Evolutionary conservation across 2,329 filamentous ascomycete genomes (phyloP).

Genomic region (Colletotrichum kahawae): DNA sequence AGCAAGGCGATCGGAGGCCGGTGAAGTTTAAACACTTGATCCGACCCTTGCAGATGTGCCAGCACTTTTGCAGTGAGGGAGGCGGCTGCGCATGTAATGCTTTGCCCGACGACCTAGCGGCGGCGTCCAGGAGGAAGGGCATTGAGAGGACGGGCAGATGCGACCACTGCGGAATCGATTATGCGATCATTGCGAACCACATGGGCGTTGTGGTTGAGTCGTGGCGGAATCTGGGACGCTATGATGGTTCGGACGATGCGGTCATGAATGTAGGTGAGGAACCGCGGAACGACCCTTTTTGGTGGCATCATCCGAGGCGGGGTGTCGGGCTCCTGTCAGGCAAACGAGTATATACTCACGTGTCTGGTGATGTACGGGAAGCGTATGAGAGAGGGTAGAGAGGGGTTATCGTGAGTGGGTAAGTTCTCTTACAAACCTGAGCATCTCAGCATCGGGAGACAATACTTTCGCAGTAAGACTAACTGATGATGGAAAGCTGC

Average conservation of each 20-base stretch:
- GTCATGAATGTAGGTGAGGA: rapidly evolving
- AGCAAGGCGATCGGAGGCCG: not conserved
- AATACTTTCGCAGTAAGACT: no score
- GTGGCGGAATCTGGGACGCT: not conserved
- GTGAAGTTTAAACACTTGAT: not conserved
- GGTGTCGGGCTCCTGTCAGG: not conserved
- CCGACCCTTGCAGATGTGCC: not conserved
- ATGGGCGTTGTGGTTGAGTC: not conserved
- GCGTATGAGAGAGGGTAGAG: not conserved
- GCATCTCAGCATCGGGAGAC: no score
- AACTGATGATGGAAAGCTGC: no score
- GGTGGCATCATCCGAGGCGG: not conserved
- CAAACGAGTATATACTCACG: not conserved
- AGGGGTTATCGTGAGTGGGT: no score
- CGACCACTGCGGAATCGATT: not conserved
- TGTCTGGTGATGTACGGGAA: not conserved
- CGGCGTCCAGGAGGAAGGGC: not conserved
- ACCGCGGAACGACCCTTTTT: not conserved
- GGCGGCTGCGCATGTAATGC: not conserved
- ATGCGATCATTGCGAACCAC: not conserved
- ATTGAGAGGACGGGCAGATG: not conserved
- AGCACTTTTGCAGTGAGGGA: not conserved
- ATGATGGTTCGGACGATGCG: not conserved
- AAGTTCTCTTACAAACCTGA: no score
- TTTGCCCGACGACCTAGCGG: rapidly evolving